Evolutionary conservation across 23 red algal species (phyloP).

Genomic region (Agarophyton chilense): DNA sequence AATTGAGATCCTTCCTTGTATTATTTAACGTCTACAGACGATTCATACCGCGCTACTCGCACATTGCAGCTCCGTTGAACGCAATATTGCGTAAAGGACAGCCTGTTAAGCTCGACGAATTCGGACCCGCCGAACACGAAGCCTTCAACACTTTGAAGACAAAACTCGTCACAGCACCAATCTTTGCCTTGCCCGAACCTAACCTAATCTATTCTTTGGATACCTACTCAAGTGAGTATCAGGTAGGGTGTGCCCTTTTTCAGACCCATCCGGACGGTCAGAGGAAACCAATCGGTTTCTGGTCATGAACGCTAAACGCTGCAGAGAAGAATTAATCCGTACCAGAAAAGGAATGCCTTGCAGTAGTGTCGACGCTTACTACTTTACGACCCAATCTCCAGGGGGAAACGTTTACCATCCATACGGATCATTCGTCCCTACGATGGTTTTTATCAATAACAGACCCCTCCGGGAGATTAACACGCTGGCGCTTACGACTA

Average conservation of each 20-base stretch:
- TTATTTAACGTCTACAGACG: neutral
- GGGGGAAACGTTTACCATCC: neutral
- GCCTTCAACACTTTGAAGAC: neutral
- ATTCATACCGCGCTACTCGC: neutral
- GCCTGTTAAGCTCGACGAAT: neutral
- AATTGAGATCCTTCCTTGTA: too few relatives aligned
- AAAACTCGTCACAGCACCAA: neutral
- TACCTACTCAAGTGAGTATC: too few relatives aligned
- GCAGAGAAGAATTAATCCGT: too few relatives aligned
- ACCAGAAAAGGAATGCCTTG: too few relatives aligned
- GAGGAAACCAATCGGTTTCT: too few relatives aligned
- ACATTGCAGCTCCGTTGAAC: neutral
- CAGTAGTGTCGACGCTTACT: too few relatives aligned
- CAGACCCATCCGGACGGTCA: too few relatives aligned
- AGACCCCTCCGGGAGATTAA: neutral
- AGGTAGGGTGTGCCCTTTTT: too few relatives aligned
- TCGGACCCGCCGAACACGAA: neutral
- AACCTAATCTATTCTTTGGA: too few relatives aligned
- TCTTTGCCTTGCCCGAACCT: neutral
- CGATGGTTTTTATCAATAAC: neutral
- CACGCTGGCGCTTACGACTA: neutral
- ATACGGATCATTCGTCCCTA: neutral
- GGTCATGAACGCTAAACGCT: too few relatives aligned
- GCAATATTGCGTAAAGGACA: slow-evolving; percentile 12
- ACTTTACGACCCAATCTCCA: neutral